Conservation (phyloP, 352 stramenopile species). For the Globisporangium cederbergense region DNA sequence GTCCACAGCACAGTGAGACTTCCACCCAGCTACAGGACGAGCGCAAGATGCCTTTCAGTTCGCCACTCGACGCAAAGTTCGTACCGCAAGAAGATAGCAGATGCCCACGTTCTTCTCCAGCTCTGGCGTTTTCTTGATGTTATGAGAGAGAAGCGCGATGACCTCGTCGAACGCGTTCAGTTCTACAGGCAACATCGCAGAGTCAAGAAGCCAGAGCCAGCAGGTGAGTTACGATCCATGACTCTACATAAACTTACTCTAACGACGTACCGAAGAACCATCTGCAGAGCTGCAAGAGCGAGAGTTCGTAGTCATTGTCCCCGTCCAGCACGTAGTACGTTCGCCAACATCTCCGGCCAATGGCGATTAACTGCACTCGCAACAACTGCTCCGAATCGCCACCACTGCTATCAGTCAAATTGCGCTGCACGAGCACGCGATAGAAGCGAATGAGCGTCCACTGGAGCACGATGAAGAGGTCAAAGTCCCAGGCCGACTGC, state of each 20-base stretch:
- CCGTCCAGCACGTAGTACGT: constrained; percentile 58
- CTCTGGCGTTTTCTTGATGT: background rate
- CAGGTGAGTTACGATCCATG: background rate
- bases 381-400: constrained; percentile 1
- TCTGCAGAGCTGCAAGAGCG: constrained; percentile 47
- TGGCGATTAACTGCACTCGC: constrained; percentile 23
- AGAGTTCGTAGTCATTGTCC: constrained; percentile 5
- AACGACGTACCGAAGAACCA: constrained; percentile 66
- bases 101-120: constrained; percentile 18
- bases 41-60: background rate
- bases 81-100: constrained; percentile 52
- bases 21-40: background rate
- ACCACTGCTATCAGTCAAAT: constrained; percentile 2
- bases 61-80: constrained; percentile 1
- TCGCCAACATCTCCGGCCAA: constrained; percentile 34
- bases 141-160: constrained; percentile 21
- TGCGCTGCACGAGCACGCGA: background rate
- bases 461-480: constrained; percentile 63
- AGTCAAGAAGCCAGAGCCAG: constrained; percentile 2
- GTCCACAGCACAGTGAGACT: background rate
- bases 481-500: constrained; percentile 70
- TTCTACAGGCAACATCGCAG: constrained; percentile 18
- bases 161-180: constrained; percentile 31
- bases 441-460: constrained; percentile 51
- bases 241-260: background rate